phyloP scores from a whole-genome alignment of 2,329 filamentous ascomycete species.

The Diaporthe sp. region DNA sequence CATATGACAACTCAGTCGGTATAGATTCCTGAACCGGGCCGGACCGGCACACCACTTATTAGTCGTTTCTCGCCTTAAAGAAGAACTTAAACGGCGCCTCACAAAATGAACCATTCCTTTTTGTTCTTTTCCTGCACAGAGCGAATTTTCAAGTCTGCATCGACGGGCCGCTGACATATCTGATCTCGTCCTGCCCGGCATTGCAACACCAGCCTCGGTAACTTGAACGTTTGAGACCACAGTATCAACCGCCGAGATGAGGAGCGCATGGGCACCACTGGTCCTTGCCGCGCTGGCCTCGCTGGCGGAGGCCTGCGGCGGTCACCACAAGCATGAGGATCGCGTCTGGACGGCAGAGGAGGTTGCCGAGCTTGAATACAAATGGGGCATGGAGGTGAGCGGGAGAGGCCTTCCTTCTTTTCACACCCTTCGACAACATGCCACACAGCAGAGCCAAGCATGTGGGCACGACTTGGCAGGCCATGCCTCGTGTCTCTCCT shows the following conservation, averaged over 20 bases:
- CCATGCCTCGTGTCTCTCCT: slow-evolving; percentile 18
- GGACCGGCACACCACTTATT: slow-evolving; percentile 25
- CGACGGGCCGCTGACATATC: background rate
- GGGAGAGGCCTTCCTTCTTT: background rate
- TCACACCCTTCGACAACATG: background rate
- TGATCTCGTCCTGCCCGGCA: background rate
- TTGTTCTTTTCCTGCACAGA: slow-evolving; percentile 2
- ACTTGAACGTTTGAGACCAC: background rate
- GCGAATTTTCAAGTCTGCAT: background rate
- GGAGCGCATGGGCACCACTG: slow-evolving; percentile 42
- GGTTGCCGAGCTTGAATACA: slow-evolving; percentile 66
- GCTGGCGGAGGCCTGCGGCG: slow-evolving; percentile 51
- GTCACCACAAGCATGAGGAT: slow-evolving; percentile 53
- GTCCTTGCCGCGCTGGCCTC: slow-evolving; percentile 43
- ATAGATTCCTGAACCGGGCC: slow-evolving; percentile 19
- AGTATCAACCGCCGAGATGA: slow-evolving; percentile 45
- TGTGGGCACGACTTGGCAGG: slow-evolving; percentile 8
- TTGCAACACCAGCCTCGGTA: slow-evolving; percentile 1
- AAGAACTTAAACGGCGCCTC: background rate
- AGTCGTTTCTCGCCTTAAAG: background rate
- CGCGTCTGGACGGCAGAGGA: slow-evolving; percentile 65
- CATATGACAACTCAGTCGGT: background rate
- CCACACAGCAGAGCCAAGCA: background rate
- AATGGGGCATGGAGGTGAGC: slow-evolving; percentile 71
- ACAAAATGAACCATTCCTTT: background rate